These are phyloP conservation scores for Oryza longistaminata DNA, from an alignment of 176 grass and related monocot genomes.

Conservation along the genomic window DNA sequence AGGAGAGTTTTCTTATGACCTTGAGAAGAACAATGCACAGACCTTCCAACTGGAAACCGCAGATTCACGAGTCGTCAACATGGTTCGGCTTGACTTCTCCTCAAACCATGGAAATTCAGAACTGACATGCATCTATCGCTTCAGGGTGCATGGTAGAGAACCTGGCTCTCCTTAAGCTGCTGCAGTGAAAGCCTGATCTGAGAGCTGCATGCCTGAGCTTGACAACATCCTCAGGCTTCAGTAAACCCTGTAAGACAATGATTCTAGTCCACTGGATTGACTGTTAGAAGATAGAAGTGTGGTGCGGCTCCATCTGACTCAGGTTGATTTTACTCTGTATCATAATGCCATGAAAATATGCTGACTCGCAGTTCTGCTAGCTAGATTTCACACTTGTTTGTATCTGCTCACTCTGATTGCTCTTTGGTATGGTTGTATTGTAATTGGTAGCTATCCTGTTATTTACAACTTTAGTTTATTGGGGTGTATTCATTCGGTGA, in stretches of 20 bases:
- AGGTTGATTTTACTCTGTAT: conserved; percentile 4
- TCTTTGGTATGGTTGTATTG: conserved; percentile 4
- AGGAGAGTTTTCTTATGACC: conserved; percentile 67
- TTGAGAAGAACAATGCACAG: conserved; percentile 75
- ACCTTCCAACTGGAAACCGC: conserved; percentile 55
- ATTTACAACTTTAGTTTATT: neutral
- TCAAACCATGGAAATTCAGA: conserved; percentile 70
- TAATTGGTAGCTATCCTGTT: neutral
- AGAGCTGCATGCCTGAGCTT: conserved; percentile 10
- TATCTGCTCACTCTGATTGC: neutral
- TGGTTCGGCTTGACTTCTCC: conserved; percentile 57
- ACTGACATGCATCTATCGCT: conserved; percentile 87
- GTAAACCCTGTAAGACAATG: neutral
- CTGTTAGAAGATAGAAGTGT: neutral
- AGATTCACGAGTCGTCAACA: conserved; percentile 46
- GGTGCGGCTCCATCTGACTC: neutral
- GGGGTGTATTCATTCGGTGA: neutral
- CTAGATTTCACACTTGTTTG: neutral
- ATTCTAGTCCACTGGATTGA: neutral
- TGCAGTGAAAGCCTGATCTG: conserved; percentile 29
- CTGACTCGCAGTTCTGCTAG: conserved; percentile 25
- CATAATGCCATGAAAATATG: conserved; percentile 5
- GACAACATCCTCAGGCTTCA: neutral
- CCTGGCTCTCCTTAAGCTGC: conserved; percentile 30
- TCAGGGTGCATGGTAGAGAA: conserved; percentile 83